Conservation (phyloP, 192 early-diverging fungal species). For the Coemansia sp. region DNA sequence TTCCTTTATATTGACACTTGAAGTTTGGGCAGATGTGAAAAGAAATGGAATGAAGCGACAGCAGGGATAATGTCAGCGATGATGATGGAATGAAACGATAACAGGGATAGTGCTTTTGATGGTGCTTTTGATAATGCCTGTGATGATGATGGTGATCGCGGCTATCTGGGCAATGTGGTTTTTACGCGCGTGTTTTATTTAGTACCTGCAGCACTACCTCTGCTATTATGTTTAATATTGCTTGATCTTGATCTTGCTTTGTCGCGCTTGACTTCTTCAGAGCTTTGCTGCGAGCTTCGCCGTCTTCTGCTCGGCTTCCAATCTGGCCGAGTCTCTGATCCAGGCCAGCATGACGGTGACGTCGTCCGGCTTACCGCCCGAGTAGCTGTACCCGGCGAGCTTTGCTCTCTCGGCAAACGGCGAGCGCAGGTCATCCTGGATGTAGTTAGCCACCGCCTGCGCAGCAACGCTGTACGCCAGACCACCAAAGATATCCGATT, state of each 20-base stretch:
- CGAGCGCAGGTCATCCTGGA: slow-evolving; percentile 45
- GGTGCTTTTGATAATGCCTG: no score
- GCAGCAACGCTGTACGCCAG: slow-evolving; percentile 48
- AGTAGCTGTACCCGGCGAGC: slow-evolving; percentile 37
- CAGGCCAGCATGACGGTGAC: slow-evolving; percentile 52
- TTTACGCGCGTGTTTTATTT: no score
- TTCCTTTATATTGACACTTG: neutral
- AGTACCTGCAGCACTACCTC: no score
- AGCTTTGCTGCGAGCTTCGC: slow-evolving; percentile 27
- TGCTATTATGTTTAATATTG: no score
- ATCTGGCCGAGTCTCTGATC: slow-evolving; percentile 34
- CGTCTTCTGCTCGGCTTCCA: slow-evolving; percentile 19
- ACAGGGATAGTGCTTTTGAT: neutral
- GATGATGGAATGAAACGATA: no score
- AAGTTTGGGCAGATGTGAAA: neutral
- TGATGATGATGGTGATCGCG: no score
- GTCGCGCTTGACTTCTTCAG: no score
- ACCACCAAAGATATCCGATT: slow-evolving; percentile 43
- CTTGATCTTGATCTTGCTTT: no score
- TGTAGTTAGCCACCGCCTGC: slow-evolving; percentile 48
- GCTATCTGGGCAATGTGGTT: no score
- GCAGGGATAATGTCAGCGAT: no score
- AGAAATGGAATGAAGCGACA: neutral
- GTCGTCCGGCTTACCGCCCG: slow-evolving; percentile 54
- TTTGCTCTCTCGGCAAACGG: slow-evolving; percentile 55